These are phyloP conservation scores for Neophaeococcomyces aloes DNA, from an alignment of 2,329 filamentous ascomycete genomes.

Conservation along the genomic window DNA sequence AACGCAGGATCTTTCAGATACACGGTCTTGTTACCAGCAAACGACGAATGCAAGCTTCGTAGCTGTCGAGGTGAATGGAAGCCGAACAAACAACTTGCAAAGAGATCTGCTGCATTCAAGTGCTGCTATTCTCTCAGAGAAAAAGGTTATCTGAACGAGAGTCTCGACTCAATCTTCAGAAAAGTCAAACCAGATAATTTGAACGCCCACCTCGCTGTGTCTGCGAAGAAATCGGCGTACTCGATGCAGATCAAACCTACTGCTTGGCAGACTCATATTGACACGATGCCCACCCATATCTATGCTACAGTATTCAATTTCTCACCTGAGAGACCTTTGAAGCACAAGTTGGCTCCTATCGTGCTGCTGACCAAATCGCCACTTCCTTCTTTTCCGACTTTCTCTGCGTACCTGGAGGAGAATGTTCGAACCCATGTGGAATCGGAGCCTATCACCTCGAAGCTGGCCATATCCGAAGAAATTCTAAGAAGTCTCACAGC, in stretches of 20 bases:
- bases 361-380: conserved; percentile 58
- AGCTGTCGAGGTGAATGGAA: conserved; percentile 54
- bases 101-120: conserved; percentile 80
- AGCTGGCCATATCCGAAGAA: conserved; percentile 36
- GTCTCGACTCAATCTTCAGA: conserved; percentile 62
- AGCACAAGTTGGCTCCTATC: conserved; percentile 50
- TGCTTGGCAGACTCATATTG: conserved; percentile 51
- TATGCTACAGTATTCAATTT: conserved; percentile 55
- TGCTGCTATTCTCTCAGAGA: conserved; percentile 61
- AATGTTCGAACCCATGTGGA: conserved; percentile 50
- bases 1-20: conserved; percentile 48
- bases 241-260: conserved; percentile 67
- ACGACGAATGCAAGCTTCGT: conserved; percentile 53
- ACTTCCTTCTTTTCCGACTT: conserved; percentile 55
- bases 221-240: conserved; percentile 61
- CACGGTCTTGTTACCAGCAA: conserved; percentile 66
- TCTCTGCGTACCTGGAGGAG: conserved; percentile 62
- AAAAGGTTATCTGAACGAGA: conserved; percentile 57
- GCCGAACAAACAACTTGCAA: conserved; percentile 64
- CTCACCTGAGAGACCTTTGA: conserved; percentile 44
- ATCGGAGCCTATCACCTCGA: conserved; percentile 35
- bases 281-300: conserved; percentile 41
- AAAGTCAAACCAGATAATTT: conserved; percentile 68
- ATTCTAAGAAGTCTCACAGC: conserved; percentile 48
- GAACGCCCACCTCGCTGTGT: conserved; percentile 78